Conservation (phyloP, 1,139 yeast species). For the Pichia sp. region DNA sequence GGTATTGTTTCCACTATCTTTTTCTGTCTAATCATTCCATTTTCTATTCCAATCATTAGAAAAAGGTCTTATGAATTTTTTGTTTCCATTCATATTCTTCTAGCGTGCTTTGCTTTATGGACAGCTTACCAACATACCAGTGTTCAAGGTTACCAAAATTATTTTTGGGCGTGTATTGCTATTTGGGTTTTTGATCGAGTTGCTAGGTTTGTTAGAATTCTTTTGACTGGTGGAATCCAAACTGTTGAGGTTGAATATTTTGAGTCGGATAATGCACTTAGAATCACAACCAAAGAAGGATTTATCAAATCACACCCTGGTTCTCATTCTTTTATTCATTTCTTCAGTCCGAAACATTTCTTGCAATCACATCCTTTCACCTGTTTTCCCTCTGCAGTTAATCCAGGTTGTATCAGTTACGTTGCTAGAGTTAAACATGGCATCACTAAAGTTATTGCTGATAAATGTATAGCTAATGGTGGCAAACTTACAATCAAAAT, state of each 20-base stretch:
- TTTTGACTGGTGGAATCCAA: slow-evolving; percentile 46
- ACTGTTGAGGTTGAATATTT: slow-evolving; percentile 43
- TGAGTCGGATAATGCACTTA: slow-evolving; percentile 31
- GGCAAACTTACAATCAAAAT: slow-evolving; percentile 29
- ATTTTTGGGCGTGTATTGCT: slow-evolving; percentile 47
- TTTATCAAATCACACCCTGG: slow-evolving; percentile 38
- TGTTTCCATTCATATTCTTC: slow-evolving; percentile 46
- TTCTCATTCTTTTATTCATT: slow-evolving; percentile 45
- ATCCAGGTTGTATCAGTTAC: slow-evolving; percentile 25
- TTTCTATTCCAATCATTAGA: slow-evolving; percentile 48
- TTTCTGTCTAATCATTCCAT: slow-evolving; percentile 35
- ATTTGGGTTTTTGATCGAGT: slow-evolving; percentile 60
- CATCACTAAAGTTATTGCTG: slow-evolving; percentile 23
- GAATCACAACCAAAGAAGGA: slow-evolving; percentile 30
- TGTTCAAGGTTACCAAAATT: slow-evolving; percentile 38
- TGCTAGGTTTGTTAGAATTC: slow-evolving; percentile 43
- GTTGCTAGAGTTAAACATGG: slow-evolving; percentile 36
- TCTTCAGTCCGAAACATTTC: slow-evolving; percentile 31
- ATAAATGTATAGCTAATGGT: slow-evolving; percentile 2
- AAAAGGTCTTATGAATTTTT: slow-evolving; percentile 57
- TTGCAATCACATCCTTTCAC: slow-evolving; percentile 42
- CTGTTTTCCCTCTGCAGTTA: slow-evolving; percentile 22
- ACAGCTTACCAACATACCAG: slow-evolving; percentile 56
- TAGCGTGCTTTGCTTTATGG: slow-evolving; percentile 49
- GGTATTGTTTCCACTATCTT: slow-evolving; percentile 47